Percentiles rank a stretch among this genome's conserved stretches.
Evolutionary conservation across 2,329 filamentous ascomycete species (phyloP).

Genomic region (Hymenoscyphus infarciens): DNA sequence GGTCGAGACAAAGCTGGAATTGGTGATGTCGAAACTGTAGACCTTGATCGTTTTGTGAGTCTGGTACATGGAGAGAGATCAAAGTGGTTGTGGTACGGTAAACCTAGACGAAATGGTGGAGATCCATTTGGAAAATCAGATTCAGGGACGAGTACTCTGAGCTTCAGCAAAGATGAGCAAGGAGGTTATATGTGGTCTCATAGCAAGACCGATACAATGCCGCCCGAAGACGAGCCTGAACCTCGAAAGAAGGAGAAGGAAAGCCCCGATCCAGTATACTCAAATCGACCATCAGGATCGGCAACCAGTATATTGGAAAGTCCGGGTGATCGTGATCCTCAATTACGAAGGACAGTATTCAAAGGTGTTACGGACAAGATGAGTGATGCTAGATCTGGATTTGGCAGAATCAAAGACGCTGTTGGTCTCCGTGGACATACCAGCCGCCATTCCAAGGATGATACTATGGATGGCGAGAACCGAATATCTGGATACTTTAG

Average conservation of each 20-base stretch:
- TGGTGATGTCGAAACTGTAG: slow-evolving; percentile 85
- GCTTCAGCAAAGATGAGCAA: slow-evolving; percentile 57
- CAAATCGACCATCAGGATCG: slow-evolving; percentile 44
- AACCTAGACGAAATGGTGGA: slow-evolving; percentile 62
- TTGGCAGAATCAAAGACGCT: slow-evolving; percentile 82
- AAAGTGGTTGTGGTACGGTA: slow-evolving; percentile 95
- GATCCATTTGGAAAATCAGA: slow-evolving; percentile 42
- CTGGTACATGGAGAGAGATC: slow-evolving; percentile 76
- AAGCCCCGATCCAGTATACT: slow-evolving; percentile 40
- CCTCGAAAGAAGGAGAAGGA: slow-evolving; percentile 33
- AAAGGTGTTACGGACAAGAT: slow-evolving; percentile 77
- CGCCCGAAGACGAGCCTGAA: slow-evolving; percentile 50
- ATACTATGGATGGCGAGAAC: slow-evolving; percentile 24
- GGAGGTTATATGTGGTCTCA: slow-evolving; percentile 43
- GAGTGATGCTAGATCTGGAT: slow-evolving; percentile 75
- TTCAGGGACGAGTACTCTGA: slow-evolving; percentile 44
- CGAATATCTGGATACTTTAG: slow-evolving; percentile 24
- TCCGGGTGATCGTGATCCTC: slow-evolving; percentile 52
- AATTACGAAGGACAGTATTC: slow-evolving; percentile 63
- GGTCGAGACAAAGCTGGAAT: slow-evolving; percentile 82
- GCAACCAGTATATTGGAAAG: slow-evolving; percentile 46
- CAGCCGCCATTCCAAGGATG: slow-evolving; percentile 55
- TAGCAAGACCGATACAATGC: slow-evolving; percentile 49
- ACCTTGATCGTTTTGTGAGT: slow-evolving; percentile 78
- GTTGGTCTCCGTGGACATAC: slow-evolving; percentile 58